Conservation (phyloP, 139 green algal species). For the Desmodesmus armatus region DNA sequence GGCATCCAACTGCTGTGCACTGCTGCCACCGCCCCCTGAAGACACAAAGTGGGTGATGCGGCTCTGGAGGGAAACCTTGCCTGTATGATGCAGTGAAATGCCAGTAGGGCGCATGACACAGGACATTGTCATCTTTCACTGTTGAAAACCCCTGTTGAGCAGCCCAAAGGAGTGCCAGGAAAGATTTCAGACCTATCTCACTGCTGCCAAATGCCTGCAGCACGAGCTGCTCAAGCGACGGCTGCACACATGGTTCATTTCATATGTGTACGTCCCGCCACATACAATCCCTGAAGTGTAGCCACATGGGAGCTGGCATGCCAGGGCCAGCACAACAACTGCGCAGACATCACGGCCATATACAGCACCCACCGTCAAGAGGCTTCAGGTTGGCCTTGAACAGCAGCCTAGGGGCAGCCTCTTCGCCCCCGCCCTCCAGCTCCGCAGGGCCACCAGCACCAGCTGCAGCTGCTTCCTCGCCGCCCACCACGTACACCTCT, state of each 20-base stretch:
- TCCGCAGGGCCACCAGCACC: neutral
- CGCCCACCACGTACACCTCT: constrained; percentile 53
- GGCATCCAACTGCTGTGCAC: constrained; percentile 36
- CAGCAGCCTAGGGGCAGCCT: constrained; percentile 28
- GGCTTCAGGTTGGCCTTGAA: constrained; percentile 16
- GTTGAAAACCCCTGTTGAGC: too few relatives aligned
- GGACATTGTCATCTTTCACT: too few relatives aligned
- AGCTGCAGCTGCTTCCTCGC: neutral
- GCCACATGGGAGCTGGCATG: neutral
- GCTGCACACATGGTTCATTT: neutral
- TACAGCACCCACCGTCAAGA: constrained; percentile 6
- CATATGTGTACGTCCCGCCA: too few relatives aligned
- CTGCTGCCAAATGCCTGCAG: too few relatives aligned
- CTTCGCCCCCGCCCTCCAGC: neutral
- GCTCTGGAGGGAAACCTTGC: constrained; percentile 31
- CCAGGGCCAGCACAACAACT: neutral
- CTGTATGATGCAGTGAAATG: too few relatives aligned
- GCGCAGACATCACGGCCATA: too few relatives aligned
- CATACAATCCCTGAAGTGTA: too few relatives aligned
- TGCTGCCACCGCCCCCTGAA: constrained; percentile 41
- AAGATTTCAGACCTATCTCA: too few relatives aligned
- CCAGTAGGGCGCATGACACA: too few relatives aligned
- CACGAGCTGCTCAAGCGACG: too few relatives aligned
- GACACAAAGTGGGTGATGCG: constrained; percentile 38
- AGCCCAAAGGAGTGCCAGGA: too few relatives aligned